Percentiles rank a stretch among this genome's conserved stretches.
phyloP scores from a whole-genome alignment of 2,329 filamentous ascomycete species.

The Aureobasidium pullulans region DNA sequence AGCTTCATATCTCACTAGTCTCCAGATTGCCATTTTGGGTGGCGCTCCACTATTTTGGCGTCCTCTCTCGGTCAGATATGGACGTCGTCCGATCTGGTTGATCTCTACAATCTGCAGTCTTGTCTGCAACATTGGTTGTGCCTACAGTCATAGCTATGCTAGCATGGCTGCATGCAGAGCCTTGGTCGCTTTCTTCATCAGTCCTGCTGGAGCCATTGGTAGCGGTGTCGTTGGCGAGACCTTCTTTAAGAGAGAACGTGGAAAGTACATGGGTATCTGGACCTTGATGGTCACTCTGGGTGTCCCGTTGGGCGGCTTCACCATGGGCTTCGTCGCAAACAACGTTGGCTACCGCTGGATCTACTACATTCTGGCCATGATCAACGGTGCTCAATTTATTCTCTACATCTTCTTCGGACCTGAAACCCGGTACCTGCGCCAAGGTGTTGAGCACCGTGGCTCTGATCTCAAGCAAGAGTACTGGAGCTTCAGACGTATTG shows the following conservation, averaged over 20 bases:
- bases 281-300: constrained; percentile 44
- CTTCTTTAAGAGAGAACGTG: constrained; percentile 48
- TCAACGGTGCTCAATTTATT: constrained; percentile 48
- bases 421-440: constrained; percentile 46
- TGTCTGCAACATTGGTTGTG: constrained; percentile 47
- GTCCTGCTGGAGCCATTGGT: constrained; percentile 46
- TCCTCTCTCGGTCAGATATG: constrained; percentile 45
- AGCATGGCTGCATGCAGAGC: constrained; percentile 45
- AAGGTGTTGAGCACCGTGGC: constrained; percentile 26
- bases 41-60: constrained; percentile 48
- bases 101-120: constrained; percentile 40
- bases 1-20: constrained; percentile 46
- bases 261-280: constrained; percentile 50
- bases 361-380: constrained; percentile 49
- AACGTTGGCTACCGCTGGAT: constrained; percentile 51
- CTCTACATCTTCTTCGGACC: constrained; percentile 47
- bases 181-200: constrained; percentile 49
- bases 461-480: constrained; percentile 35
- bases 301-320: constrained; percentile 33
- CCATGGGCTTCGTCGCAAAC: constrained; percentile 39
- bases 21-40: constrained; percentile 47
- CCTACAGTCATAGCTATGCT: constrained; percentile 40
- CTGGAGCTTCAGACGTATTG: constrained; percentile 41
- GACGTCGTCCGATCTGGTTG: constrained; percentile 47
- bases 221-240: constrained; percentile 50